phyloP scores from a whole-genome alignment of 2,329 filamentous ascomycete species.

The Fusarium concolor region DNA sequence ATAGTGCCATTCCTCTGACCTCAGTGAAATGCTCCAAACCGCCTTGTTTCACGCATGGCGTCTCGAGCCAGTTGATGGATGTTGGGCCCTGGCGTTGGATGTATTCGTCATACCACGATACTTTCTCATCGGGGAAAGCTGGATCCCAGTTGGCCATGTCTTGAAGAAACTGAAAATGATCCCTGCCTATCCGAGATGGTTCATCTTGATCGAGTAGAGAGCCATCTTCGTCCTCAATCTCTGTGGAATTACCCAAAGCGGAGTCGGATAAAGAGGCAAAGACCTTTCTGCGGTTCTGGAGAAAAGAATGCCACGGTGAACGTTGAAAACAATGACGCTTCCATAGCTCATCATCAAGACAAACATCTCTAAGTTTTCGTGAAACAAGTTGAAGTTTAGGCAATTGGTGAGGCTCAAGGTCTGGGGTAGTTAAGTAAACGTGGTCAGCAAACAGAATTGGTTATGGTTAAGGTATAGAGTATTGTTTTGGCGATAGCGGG shows the following conservation, averaged over 20 bases:
- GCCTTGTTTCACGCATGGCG: slow-evolving; percentile 61
- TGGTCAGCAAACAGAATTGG: slow-evolving; percentile 32
- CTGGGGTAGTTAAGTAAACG: slow-evolving; percentile 36
- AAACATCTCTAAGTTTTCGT: slow-evolving; percentile 71
- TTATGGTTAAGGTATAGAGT: background rate
- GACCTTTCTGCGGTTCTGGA: slow-evolving; percentile 58
- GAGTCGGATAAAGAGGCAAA: slow-evolving; percentile 43
- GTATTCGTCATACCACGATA: slow-evolving; percentile 91
- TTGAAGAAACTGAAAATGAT: slow-evolving; percentile 52
- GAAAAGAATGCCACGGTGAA: slow-evolving; percentile 73
- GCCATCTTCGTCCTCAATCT: slow-evolving; percentile 7
- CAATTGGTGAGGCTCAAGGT: slow-evolving; percentile 57
- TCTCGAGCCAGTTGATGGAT: slow-evolving; percentile 81
- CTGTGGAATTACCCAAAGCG: slow-evolving; percentile 13
- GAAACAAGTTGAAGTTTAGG: slow-evolving; percentile 77
- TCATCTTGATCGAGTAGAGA: slow-evolving; percentile 44
- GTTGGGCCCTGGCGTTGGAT: slow-evolving; percentile 82
- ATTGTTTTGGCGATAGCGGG: slow-evolving; percentile 25
- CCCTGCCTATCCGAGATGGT: slow-evolving; percentile 11
- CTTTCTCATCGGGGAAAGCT: slow-evolving; percentile 74
- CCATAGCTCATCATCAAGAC: slow-evolving; percentile 83
- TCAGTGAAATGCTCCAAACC: slow-evolving; percentile 66
- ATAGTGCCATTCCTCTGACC: slow-evolving; percentile 78
- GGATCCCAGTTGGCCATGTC: slow-evolving; percentile 87
- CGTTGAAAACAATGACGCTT: slow-evolving; percentile 77